These are phyloP conservation scores for Prunus campanulata DNA, from an alignment of 306 rosid genomes.

Conservation along the genomic window DNA sequence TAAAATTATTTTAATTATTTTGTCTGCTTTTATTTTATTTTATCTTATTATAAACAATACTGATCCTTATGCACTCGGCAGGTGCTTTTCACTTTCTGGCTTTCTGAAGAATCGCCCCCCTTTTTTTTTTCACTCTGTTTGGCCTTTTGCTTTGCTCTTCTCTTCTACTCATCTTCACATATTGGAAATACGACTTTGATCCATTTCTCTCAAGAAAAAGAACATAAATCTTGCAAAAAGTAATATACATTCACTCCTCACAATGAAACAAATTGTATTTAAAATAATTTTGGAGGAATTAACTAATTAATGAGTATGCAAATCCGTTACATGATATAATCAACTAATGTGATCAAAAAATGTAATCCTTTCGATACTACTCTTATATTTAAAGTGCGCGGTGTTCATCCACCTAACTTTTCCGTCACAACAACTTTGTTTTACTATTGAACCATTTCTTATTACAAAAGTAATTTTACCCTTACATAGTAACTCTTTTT, in stretches of 20 bases:
- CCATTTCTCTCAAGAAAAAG: constrained; percentile 20
- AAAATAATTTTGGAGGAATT: background rate
- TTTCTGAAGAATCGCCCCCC: constrained; percentile 49
- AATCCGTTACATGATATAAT: background rate
- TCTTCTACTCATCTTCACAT: constrained; percentile 17
- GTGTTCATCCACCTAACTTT: too few species aligned
- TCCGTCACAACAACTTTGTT: too few species aligned
- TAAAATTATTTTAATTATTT: constrained; percentile 39
- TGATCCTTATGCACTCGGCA: constrained; percentile 32
- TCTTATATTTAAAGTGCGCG: too few species aligned
- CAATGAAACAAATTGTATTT: background rate
- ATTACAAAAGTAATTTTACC: background rate
- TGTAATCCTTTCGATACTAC: too few species aligned
- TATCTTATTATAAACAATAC: constrained; percentile 26
- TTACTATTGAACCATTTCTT: too few species aligned
- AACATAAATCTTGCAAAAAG: background rate
- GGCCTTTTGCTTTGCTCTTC: constrained; percentile 21
- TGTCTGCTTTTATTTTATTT: constrained; percentile 34
- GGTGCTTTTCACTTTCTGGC: constrained; percentile 64
- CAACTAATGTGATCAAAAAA: background rate
- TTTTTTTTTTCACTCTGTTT: constrained; percentile 42
- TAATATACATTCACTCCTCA: background rate
- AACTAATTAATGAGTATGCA: background rate
- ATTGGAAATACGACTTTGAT: constrained; percentile 1
- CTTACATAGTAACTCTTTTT: background rate